Percentiles rank a stretch among this genome's conserved stretches.
phyloP scores from a whole-genome alignment of 2,329 filamentous ascomycete species.

The Lachnellula arida region DNA sequence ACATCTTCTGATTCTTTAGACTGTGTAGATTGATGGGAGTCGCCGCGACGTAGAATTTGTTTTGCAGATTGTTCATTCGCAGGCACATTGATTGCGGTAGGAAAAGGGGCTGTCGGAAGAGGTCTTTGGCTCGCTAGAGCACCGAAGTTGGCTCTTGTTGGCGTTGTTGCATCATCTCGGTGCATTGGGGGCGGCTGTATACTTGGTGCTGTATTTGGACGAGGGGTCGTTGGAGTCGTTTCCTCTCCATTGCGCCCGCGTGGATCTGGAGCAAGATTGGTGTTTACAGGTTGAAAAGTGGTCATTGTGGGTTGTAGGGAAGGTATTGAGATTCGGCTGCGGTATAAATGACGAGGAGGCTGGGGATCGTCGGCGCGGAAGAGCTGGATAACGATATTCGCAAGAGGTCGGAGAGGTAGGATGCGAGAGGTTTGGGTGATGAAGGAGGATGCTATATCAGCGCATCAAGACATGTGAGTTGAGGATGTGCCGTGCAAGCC shows the following conservation, averaged over 20 bases:
- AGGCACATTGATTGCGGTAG: constrained; percentile 44
- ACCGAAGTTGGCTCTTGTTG: constrained; percentile 55
- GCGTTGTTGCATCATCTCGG: constrained; percentile 52
- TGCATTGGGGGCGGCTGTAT: constrained; percentile 37
- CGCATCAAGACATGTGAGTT: constrained; percentile 24
- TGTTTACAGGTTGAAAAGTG: constrained; percentile 58
- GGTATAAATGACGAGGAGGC: constrained; percentile 21
- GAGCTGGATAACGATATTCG: constrained; percentile 10
- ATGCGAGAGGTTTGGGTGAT: constrained; percentile 17
- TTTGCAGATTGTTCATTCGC: constrained; percentile 41
- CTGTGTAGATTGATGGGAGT: constrained; percentile 57
- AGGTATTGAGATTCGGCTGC: background rate
- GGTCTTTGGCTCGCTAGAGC: constrained; percentile 47
- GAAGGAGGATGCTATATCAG: constrained; percentile 19
- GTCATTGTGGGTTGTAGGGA: constrained; percentile 42
- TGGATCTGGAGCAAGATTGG: constrained; percentile 42
- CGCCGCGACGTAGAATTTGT: constrained; percentile 44
- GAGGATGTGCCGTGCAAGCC: constrained; percentile 6
- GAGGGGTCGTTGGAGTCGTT: constrained; percentile 50
- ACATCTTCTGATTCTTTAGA: constrained; percentile 64
- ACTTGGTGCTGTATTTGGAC: constrained; percentile 39
- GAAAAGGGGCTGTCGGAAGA: constrained; percentile 48
- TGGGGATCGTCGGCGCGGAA: constrained; percentile 17
- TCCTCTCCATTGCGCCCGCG: constrained; percentile 39
- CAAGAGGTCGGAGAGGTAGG: constrained; percentile 11